Evolutionary conservation across 2,329 filamentous ascomycete species (phyloP).

Genomic region (Drechslerella stenobrocha): DNA sequence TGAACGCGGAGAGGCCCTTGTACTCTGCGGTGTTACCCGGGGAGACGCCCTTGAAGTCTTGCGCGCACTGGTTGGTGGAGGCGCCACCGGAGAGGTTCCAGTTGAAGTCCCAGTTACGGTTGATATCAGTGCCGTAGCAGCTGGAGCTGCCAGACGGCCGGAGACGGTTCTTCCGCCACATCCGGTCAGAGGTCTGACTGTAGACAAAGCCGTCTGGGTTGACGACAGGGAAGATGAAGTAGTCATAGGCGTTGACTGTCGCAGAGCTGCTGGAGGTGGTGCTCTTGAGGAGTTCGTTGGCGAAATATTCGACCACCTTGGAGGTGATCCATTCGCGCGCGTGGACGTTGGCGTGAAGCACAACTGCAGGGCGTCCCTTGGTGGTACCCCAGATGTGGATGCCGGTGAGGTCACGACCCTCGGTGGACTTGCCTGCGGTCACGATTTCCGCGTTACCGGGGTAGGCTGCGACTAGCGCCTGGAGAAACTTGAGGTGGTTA

Average conservation of each 20-base stretch:
- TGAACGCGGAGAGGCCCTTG: slow-evolving; percentile 59
- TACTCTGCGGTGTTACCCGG: slow-evolving; percentile 62
- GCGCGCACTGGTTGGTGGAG: slow-evolving; percentile 61
- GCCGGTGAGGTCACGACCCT: slow-evolving; percentile 58
- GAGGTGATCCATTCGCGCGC: slow-evolving; percentile 66
- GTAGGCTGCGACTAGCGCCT: slow-evolving; percentile 58
- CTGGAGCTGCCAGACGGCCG: slow-evolving; percentile 56
- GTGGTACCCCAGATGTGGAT: slow-evolving; percentile 61
- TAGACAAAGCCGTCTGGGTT: slow-evolving; percentile 68
- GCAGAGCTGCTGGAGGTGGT: slow-evolving; percentile 55
- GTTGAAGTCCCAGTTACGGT: slow-evolving; percentile 63
- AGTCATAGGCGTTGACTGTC: slow-evolving; percentile 64
- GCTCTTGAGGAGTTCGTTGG: slow-evolving; percentile 59
- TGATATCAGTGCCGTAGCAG: slow-evolving; percentile 62
- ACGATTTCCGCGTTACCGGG: slow-evolving; percentile 60
- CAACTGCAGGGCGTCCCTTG: slow-evolving; percentile 57
- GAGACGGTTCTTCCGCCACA: slow-evolving; percentile 70
- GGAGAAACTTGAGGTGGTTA: slow-evolving; percentile 61
- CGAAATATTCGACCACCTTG: slow-evolving; percentile 61
- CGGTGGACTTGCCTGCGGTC: slow-evolving; percentile 59
- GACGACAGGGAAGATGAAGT: slow-evolving; percentile 67
- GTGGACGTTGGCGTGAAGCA: slow-evolving; percentile 65
- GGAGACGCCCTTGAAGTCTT: slow-evolving; percentile 59
- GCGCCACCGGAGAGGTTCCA: slow-evolving; percentile 61
- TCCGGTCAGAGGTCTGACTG: slow-evolving; percentile 62